Conservation (phyloP, 169 alveolate species). For the Eimeria falciformis region DNA sequence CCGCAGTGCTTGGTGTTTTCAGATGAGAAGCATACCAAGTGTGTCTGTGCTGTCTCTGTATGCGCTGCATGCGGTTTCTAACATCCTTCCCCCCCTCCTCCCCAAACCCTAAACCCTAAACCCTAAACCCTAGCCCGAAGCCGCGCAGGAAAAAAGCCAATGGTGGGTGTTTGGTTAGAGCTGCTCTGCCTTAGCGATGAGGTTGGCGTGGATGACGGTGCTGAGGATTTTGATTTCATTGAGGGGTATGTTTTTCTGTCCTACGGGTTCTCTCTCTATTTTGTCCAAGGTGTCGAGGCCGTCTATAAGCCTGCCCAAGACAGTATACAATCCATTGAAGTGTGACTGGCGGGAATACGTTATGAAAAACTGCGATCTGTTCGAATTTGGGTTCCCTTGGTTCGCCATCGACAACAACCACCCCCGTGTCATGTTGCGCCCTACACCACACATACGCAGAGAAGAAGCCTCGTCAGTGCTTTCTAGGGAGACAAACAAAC, state of each 20-base stretch:
- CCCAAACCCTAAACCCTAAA: too few species aligned
- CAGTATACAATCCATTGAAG: conserved; percentile 92
- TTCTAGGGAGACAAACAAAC: too few species aligned
- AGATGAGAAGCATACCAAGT: too few species aligned
- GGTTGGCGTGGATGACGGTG: conserved; percentile 92
- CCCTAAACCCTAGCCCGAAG: too few species aligned
- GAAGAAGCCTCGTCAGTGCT: not conserved
- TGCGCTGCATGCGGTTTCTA: too few species aligned
- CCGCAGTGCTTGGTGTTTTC: too few species aligned
- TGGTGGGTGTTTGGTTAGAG: conserved; percentile 54
- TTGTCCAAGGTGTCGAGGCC: conserved; percentile 94
- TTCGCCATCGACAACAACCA: conserved; percentile 95
- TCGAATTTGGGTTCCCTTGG: conserved; percentile 92
- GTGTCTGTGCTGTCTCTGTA: too few species aligned
- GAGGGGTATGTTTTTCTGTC: conserved; percentile 87
- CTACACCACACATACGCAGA: not conserved
- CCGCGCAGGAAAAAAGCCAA: too few species aligned
- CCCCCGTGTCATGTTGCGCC: conserved; percentile 88
- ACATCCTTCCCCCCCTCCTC: not conserved
- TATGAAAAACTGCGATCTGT: conserved; percentile 95
- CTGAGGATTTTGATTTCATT: conserved; percentile 89
- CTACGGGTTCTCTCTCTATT: conserved; percentile 92
- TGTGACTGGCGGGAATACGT: conserved; percentile 95
- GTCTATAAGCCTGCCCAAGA: conserved; percentile 94
- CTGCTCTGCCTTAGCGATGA: conserved; percentile 91